phyloP scores from a whole-genome alignment of 768 basidiomycete species.

The Lentinus tigrinus region DNA sequence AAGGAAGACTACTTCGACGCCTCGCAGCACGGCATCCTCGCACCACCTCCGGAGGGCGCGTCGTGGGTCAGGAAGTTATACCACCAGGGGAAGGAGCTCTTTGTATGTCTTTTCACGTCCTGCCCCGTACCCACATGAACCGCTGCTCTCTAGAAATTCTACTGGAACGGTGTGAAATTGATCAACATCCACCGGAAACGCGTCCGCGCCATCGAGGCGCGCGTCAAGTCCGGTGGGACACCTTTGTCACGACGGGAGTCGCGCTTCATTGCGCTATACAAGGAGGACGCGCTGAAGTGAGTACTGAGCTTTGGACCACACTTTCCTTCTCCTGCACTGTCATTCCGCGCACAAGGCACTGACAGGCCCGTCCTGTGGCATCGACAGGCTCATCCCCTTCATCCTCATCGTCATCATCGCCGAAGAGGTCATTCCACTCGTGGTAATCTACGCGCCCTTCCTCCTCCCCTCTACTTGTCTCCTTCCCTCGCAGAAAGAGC shows the following conservation, averaged over 20 bases:
- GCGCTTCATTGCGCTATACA: constrained; percentile 65
- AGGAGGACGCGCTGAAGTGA: constrained; percentile 71
- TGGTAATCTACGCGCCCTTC: constrained; percentile 82
- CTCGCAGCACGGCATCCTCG: constrained; percentile 63
- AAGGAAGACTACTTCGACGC: constrained; percentile 67
- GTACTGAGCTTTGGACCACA: constrained; percentile 1
- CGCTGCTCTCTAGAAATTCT: constrained; percentile 64
- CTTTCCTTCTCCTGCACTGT: neutral
- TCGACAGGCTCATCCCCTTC: constrained; percentile 76
- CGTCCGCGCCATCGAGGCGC: constrained; percentile 50
- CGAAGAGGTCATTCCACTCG: constrained; percentile 80
- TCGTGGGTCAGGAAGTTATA: constrained; percentile 50
- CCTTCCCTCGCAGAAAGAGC: constrained; percentile 73
- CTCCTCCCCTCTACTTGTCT: constrained; percentile 87
- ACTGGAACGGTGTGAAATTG: constrained; percentile 72
- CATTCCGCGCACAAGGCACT: neutral
- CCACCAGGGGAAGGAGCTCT: constrained; percentile 48
- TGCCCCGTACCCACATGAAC: neutral
- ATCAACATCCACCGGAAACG: constrained; percentile 62
- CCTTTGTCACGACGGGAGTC: constrained; percentile 67
- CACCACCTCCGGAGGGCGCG: constrained; percentile 62
- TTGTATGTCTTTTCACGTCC: constrained; percentile 33
- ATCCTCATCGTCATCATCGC: constrained; percentile 68
- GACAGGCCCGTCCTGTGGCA: neutral
- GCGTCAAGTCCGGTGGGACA: constrained; percentile 58